A percentile compares a stretch with the other conserved stretches of the same genome.
phyloP scores from a whole-genome alignment of 768 basidiomycete species.

The Termitomyces sp. region DNA sequence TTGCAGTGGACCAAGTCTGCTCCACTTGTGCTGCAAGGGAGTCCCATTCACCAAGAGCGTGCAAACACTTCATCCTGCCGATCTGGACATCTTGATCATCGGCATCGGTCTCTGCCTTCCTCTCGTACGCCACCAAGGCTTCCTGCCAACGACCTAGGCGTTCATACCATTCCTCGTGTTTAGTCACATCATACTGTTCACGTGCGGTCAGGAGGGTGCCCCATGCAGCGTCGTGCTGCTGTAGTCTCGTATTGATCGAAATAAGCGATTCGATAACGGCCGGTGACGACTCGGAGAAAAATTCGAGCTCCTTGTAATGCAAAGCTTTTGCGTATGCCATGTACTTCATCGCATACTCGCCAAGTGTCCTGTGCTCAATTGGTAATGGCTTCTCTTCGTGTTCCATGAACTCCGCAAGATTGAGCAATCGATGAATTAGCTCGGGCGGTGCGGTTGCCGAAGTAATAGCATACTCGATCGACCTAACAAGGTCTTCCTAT shows the following conservation, averaged over 20 bases:
- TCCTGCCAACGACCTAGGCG: constrained; percentile 96
- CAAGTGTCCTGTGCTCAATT: constrained; percentile 90
- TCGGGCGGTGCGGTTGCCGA: constrained; percentile 80
- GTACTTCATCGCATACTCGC: constrained; percentile 90
- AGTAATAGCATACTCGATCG: constrained; percentile 83
- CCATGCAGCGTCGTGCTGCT: constrained; percentile 98
- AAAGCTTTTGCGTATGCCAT: constrained; percentile 96
- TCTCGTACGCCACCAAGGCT: constrained; percentile 82
- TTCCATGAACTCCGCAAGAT: constrained; percentile 98
- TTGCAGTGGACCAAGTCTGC: constrained; percentile 82
- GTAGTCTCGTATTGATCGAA: constrained; percentile 92
- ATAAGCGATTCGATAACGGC: constrained; percentile 93
- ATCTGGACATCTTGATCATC: constrained; percentile 74
- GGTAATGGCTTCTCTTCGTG: constrained; percentile 96
- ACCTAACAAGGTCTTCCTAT: constrained; percentile 91
- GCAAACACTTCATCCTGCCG: constrained; percentile 93
- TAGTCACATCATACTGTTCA: constrained; percentile 84
- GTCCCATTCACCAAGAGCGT: constrained; percentile 99
- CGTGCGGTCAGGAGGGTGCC: constrained; percentile 90
- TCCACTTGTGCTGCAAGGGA: constrained; percentile 82
- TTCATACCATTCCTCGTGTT: constrained; percentile 99
- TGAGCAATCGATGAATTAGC: constrained; percentile 85
- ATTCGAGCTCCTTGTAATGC: constrained; percentile 98
- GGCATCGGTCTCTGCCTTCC: constrained; percentile 73
- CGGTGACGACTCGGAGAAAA: constrained; percentile 88